phyloP scores from a whole-genome alignment of 2,329 filamentous ascomycete genomes.

The Fusarium acutatum region DNA sequence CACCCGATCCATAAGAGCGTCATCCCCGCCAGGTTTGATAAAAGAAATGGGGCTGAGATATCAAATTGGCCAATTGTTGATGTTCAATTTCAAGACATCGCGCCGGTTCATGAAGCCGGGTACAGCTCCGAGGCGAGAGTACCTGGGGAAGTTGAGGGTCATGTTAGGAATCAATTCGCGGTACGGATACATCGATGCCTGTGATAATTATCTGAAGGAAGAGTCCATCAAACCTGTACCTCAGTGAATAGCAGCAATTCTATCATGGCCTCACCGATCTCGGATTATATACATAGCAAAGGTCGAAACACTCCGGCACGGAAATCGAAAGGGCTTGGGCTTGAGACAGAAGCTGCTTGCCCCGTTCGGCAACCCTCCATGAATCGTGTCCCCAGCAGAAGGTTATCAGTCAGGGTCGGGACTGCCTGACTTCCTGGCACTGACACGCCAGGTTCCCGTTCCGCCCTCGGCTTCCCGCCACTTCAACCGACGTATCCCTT shows the following conservation, averaged over 20 bases:
- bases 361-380: conserved; percentile 31
- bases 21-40: conserved; percentile 19
- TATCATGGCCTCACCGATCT: neutral
- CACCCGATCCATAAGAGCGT: conserved; percentile 29
- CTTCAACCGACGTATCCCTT: conserved; percentile 28
- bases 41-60: conserved; percentile 10
- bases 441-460: conserved; percentile 26
- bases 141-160: conserved; percentile 14
- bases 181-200: neutral
- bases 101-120: conserved; percentile 17
- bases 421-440: conserved; percentile 9
- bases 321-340: neutral
- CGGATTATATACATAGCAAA: neutral
- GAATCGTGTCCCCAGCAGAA: conserved; percentile 18
- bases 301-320: neutral
- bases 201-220: neutral
- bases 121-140: conserved; percentile 15
- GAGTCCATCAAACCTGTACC: neutral
- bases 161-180: conserved; percentile 8
- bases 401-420: conserved; percentile 12
- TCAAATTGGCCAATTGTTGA: conserved; percentile 27
- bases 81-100: conserved; percentile 33
- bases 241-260: neutral
- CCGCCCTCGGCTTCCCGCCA: conserved; percentile 23
- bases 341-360: neutral